phyloP scores from a whole-genome alignment of 2,329 filamentous ascomycete genomes.

The Blumeriella jaapii region DNA sequence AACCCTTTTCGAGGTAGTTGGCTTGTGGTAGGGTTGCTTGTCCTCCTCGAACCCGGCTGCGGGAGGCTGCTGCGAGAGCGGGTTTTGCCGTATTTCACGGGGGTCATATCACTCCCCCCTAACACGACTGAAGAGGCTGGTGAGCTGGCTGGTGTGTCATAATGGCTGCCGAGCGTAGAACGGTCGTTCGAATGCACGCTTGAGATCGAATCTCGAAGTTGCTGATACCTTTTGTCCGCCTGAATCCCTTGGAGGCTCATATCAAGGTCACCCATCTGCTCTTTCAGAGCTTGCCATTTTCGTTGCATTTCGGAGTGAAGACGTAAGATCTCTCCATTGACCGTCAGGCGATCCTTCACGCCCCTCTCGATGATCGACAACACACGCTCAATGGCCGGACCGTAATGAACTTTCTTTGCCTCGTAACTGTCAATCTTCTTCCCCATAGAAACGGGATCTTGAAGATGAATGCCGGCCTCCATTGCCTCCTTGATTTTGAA shows the following conservation, averaged over 20 bases:
- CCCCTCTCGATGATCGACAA: conserved; percentile 89
- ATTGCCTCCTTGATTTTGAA: conserved; percentile 70
- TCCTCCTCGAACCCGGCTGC: conserved; percentile 34
- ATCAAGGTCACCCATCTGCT: conserved; percentile 69
- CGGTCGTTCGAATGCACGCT: conserved; percentile 55
- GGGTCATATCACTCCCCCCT: conserved; percentile 33
- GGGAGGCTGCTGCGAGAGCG: conserved; percentile 27
- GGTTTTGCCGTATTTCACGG: conserved; percentile 25
- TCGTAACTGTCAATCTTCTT: conserved; percentile 92
- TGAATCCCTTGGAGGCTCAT: conserved; percentile 61
- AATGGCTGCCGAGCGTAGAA: conserved; percentile 34
- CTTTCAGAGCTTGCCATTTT: conserved; percentile 68
- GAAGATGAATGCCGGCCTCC: conserved; percentile 62
- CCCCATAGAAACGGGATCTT: conserved; percentile 54
- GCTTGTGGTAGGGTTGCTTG: conserved; percentile 33
- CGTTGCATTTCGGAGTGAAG: conserved; percentile 75
- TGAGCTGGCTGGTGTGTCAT: conserved; percentile 43
- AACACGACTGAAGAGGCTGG: conserved; percentile 55
- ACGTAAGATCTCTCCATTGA: conserved; percentile 88
- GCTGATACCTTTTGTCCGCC: conserved; percentile 50
- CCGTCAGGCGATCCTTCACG: conserved; percentile 87
- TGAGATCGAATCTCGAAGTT: conserved; percentile 83
- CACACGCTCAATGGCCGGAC: conserved; percentile 83
- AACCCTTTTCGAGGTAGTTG: conserved; percentile 29
- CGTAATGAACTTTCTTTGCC: conserved; percentile 88